Percentiles rank a stretch among this genome's conserved stretches.
Conservation (phyloP, 2,329 filamentous ascomycete species). For the Xylaria hypoxylon region DNA sequence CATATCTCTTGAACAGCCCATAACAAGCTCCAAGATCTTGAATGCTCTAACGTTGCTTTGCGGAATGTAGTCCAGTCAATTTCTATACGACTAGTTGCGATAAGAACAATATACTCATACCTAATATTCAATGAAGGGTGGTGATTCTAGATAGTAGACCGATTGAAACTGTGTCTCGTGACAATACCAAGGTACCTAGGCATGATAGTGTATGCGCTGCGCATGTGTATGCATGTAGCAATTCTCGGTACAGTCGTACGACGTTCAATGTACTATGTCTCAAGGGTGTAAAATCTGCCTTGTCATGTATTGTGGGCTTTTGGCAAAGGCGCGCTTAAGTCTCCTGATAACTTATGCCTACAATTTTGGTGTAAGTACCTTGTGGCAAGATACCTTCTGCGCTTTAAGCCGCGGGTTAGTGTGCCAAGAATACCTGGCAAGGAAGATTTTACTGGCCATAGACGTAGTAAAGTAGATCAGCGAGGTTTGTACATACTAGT, state of each 20-base stretch:
- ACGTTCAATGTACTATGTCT: slow-evolving; percentile 11
- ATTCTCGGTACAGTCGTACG: neutral
- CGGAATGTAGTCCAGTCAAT: neutral
- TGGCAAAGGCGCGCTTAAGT: too few relatives aligned
- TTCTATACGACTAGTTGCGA: neutral
- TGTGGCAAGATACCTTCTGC: too few relatives aligned
- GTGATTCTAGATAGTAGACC: neutral
- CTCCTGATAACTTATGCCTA: too few relatives aligned
- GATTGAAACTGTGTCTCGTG: neutral
- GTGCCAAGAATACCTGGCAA: too few relatives aligned
- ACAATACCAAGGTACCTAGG: neutral
- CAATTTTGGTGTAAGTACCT: too few relatives aligned
- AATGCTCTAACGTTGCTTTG: slow-evolving; percentile 8
- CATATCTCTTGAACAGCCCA: neutral
- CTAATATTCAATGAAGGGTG: neutral
- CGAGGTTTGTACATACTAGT: slow-evolving; percentile 4
- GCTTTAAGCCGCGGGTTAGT: too few relatives aligned
- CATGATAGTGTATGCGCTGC: neutral
- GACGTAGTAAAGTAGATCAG: slow-evolving; percentile 10
- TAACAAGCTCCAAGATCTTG: slow-evolving; percentile 9
- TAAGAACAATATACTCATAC: too few relatives aligned
- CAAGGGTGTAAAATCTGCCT: too few relatives aligned
- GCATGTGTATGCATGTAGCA: neutral
- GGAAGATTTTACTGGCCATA: too few relatives aligned
- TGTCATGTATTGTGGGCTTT: too few relatives aligned